Conservation (phyloP, 2,329 filamentous ascomycete genomes). For the Ramularia collo-cygni region DNA sequence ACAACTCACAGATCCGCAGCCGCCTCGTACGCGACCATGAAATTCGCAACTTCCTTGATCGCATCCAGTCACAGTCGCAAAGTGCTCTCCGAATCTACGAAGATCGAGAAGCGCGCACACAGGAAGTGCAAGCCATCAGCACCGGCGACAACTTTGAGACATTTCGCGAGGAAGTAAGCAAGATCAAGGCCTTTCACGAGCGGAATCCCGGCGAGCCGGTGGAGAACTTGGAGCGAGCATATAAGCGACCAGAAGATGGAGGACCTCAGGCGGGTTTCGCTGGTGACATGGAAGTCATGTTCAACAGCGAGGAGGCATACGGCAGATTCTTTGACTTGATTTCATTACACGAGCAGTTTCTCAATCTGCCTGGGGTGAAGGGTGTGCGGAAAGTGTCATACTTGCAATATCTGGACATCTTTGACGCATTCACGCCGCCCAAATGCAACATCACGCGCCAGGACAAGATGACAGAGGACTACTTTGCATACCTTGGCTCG, state of each 20-base stretch:
- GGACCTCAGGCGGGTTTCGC: slow-evolving; percentile 36
- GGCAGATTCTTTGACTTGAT: slow-evolving; percentile 90
- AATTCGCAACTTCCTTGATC: slow-evolving; percentile 74
- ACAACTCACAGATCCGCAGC: slow-evolving; percentile 64
- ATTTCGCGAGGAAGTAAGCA: slow-evolving; percentile 78
- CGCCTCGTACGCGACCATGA: slow-evolving; percentile 87
- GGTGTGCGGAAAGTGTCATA: slow-evolving; percentile 62
- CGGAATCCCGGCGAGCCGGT: slow-evolving; percentile 91
- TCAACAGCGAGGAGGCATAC: slow-evolving; percentile 91
- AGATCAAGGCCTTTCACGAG: slow-evolving; percentile 80
- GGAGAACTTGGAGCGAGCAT: slow-evolving; percentile 89
- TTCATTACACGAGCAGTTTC: slow-evolving; percentile 73
- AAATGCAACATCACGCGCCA: slow-evolving; percentile 66
- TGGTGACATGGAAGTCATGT: slow-evolving; percentile 76
- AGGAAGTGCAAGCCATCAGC: slow-evolving; percentile 77
- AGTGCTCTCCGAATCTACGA: slow-evolving; percentile 77
- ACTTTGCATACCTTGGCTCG: slow-evolving; percentile 80
- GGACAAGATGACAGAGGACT: slow-evolving; percentile 86
- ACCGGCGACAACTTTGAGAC: slow-evolving; percentile 81
- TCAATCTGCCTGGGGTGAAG: slow-evolving; percentile 83
- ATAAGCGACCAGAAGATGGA: slow-evolving; percentile 64
- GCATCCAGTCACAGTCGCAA: slow-evolving; percentile 79
- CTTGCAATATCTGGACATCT: slow-evolving; percentile 84
- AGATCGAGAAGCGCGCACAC: slow-evolving; percentile 65
- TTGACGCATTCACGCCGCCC: slow-evolving; percentile 76